Conservation (phyloP, 2,329 filamentous ascomycete species). For the Alternaria sp. region DNA sequence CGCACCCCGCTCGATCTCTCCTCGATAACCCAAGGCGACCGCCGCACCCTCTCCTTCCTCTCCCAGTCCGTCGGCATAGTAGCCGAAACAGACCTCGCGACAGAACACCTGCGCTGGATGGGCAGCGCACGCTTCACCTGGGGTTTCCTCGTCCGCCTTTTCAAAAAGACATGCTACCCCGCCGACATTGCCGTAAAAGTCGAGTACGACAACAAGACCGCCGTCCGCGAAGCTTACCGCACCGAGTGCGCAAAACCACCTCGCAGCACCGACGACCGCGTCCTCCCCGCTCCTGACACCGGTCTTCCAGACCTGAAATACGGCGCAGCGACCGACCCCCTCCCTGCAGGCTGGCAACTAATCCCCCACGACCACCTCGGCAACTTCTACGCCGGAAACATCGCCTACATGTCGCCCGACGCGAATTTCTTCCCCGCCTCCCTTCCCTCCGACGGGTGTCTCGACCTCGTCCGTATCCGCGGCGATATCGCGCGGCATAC, state of each 20-base stretch:
- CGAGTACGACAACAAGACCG: conserved; percentile 75
- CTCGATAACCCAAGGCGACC: conserved; percentile 82
- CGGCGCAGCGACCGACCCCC: conserved; percentile 77
- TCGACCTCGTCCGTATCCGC: conserved; percentile 83
- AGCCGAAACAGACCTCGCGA: conserved; percentile 87
- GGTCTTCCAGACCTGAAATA: conserved; percentile 76
- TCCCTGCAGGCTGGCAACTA: conserved; percentile 79
- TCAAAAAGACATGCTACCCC: conserved; percentile 80
- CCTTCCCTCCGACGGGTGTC: conserved; percentile 79
- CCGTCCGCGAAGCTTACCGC: conserved; percentile 75
- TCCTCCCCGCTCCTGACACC: conserved; percentile 22
- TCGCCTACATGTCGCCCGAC: conserved; percentile 88
- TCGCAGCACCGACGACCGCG: conserved; percentile 28
- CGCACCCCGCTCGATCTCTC: conserved; percentile 84
- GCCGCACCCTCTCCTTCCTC: conserved; percentile 81
- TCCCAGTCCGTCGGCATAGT: conserved; percentile 90
- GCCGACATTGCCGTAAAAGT: conserved; percentile 88
- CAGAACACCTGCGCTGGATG: conserved; percentile 93
- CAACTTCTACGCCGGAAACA: conserved; percentile 94
- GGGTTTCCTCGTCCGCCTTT: conserved; percentile 78
- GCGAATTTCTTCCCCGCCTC: conserved; percentile 87
- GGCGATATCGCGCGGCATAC: conserved; percentile 73
- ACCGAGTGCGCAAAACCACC: conserved; percentile 34
- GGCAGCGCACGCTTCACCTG: conserved; percentile 83
- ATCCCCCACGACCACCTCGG: conserved; percentile 78